A percentile compares a stretch with the other conserved stretches of the same genome.
Evolutionary conservation across 495 filamentous ascomycete species (phyloP).

Genomic region (Penicillium diatomitis): DNA sequence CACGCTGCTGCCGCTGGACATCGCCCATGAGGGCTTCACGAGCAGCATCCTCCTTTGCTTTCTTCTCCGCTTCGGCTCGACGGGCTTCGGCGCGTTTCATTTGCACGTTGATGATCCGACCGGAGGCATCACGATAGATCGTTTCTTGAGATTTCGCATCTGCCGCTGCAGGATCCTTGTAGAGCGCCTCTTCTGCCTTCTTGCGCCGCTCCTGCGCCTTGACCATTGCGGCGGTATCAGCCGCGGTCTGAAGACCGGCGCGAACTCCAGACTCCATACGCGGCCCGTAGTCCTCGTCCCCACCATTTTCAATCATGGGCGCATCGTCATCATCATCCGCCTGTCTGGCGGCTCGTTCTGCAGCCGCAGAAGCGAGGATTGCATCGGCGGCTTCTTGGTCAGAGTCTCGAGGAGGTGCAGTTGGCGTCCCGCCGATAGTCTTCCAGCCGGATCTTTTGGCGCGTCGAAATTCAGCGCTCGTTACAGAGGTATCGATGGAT

Average conservation of each 20-base stretch:
- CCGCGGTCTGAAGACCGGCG: constrained; percentile 77
- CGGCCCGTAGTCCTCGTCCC: constrained; percentile 17
- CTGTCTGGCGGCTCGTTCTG: constrained; percentile 42
- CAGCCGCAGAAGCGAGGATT: constrained; percentile 67
- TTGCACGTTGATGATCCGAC: constrained; percentile 79
- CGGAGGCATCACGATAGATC: constrained; percentile 88
- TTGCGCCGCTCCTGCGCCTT: constrained; percentile 56
- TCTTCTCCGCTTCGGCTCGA: constrained; percentile 61
- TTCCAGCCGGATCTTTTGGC: constrained; percentile 75
- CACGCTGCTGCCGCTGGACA: constrained; percentile 58
- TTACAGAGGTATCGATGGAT: constrained; percentile 37
- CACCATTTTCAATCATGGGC: constrained; percentile 23
- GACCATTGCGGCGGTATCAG: constrained; percentile 65
- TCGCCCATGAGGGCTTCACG: constrained; percentile 68
- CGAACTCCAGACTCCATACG: constrained; percentile 77
- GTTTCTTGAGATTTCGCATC: constrained; percentile 55
- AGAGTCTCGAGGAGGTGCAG: constrained; percentile 26
- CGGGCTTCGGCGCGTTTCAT: constrained; percentile 84
- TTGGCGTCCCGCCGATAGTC: constrained; percentile 43
- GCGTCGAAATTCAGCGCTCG: constrained; percentile 62
- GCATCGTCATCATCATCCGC: constrained; percentile 41
- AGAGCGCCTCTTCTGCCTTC: constrained; percentile 32
- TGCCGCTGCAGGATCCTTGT: constrained; percentile 29
- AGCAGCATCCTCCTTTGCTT: constrained; percentile 49
- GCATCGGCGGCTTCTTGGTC: constrained; percentile 68